Base-by-base conservation (phyloP, 2,329 filamentous ascomycete species). In the Dothideomycetidae sp. region DNA sequence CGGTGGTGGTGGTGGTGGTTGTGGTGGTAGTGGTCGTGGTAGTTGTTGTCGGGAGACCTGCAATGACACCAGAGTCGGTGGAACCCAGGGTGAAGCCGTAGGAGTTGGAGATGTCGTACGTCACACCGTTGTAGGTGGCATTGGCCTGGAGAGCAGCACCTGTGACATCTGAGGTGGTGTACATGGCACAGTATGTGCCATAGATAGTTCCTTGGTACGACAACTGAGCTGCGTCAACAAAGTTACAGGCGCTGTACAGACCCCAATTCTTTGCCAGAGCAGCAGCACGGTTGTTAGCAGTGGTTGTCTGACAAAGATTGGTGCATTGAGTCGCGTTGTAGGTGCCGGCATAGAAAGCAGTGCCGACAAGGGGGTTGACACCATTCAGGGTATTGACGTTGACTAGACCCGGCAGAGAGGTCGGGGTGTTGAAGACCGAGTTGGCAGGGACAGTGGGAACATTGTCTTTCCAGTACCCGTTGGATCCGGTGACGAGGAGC, bases 401-500 rank as follows among this genome's bases (percentile, higher is more conserved):
- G n/a, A 41, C 36, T 4, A 39, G 39, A 30, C 21, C 42, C 30
- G 36, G 33, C 10, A 44, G 40, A n/a, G 42, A 39, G 26, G 16
- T 42, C 3, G 42, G 42, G 5, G 39, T 39, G 21, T 39, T 36
- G 34, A 31, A 44, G n/a, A n/a, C n/a, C n/a, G n/a, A n/a, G 4
- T 28, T 28, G 13, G 39, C 29, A 11, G 42, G 21, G 11, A 40
- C 32, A 10, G 42, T 32, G 4, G 42, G 42, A 1, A 31, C 36
- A 29, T 39, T 33, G 18, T 44, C 41, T n/a, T 40, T 31, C 10
- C 33, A 33, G 28, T 44, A 44, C 4, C 42, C 42, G n/a, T 44
- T 44, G 3, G 42, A 44, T 3, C 42, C 42, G 17, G 41, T 33
- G 28, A 54, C 52, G 38, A 51, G 48, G 13, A 50, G 44, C 23